Evolutionary conservation across 495 filamentous ascomycete genomes (phyloP), one percentile per base, ranked within the genome.

Genomic region (Penicillium subrubescens): DNA sequence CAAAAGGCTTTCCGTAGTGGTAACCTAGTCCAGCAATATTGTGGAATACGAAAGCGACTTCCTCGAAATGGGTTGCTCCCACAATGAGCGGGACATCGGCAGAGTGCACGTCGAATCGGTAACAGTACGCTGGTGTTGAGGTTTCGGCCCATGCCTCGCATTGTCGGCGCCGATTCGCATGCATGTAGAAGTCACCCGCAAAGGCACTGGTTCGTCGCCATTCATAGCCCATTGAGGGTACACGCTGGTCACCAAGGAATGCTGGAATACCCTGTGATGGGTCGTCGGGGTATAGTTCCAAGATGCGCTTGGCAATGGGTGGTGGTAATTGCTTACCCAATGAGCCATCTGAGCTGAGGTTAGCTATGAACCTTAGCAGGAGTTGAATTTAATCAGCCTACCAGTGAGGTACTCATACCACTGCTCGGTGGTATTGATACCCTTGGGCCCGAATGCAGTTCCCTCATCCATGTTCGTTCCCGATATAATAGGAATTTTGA

Each of bases 1-100:
- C 79, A 73, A 82, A 87, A 60, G 76, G 87, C 67, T 58, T 78
- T 25, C 74, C 75, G 78, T 71, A 81, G 67, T 74, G 79, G 63
- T 85, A 86, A 8, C 84, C 83, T 23, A 76, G 61, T 1, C 84
- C 81, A 2, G 77, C 66, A 43, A 82, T 75, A 62, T 89, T 89
- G 73, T 87, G 74, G 69, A 88, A 88, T 31, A 86, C 86, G 69
- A 84, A 86, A 1, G 84, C 70, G 1, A 89, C 86, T 60, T 89
- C 87, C 46, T 81, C 79, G 64, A 88, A 88, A 65, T 89, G 87
- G n/a, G 81, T 81, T 1, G 78, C 82, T 8, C 84, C 82, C 6
- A 68, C 63, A 1, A 74, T 53, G 10, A 65, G 63, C 2, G 78
- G 67, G 0, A 75, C 62, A 57, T 82, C 79, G 34, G 71, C 76